A percentile compares a stretch with the other conserved stretches of the same genome.
These are phyloP conservation scores for Massospora cicadina DNA, from an alignment of 371 early-diverging fungal genomes.

Conservation along the genomic window DNA sequence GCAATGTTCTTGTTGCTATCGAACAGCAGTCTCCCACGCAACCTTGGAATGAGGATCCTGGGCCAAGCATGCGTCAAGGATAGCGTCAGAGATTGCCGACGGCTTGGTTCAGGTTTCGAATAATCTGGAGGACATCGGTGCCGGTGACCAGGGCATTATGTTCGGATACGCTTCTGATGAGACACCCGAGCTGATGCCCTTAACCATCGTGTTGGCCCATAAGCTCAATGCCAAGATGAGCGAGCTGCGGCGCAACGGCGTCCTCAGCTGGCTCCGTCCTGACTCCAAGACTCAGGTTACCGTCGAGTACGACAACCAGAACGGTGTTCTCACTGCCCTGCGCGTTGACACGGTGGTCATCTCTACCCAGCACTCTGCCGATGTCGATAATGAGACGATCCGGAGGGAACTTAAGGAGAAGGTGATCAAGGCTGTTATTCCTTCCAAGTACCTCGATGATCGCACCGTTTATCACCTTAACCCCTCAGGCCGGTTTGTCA, in stretches of 20 bases:
- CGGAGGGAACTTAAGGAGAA: constrained; percentile 80
- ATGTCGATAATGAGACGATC: constrained; percentile 66
- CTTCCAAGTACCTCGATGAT: constrained; percentile 73
- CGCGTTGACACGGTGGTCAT: constrained; percentile 97
- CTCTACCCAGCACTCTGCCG: constrained; percentile 94
- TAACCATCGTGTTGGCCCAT: constrained; percentile 90
- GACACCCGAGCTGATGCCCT: constrained; percentile 98
- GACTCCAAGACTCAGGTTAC: constrained; percentile 99
- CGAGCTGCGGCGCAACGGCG: constrained; percentile 84
- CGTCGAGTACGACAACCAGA: constrained; percentile 92
- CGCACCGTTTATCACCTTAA: constrained; percentile 92
- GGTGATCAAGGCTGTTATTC: constrained; percentile 88
- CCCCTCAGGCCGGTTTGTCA: constrained; percentile 98
- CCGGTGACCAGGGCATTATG: constrained; percentile 98
- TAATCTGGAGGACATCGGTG: constrained; percentile 92
- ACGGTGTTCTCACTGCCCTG: constrained; percentile 82
- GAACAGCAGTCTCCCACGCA: constrained; percentile 98
- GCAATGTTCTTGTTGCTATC: constrained; percentile 96
- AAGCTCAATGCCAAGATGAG: constrained; percentile 91
- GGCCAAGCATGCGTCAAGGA: constrained; percentile 94
- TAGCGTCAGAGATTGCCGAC: constrained; percentile 98
- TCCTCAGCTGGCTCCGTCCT: constrained; percentile 85
- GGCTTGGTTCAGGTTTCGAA: constrained; percentile 79
- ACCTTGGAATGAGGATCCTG: constrained; percentile 96
- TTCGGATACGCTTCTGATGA: constrained; percentile 97